Evolutionary conservation across 2,329 filamentous ascomycete species (phyloP).

Genomic region (Neonectria neomacrospora): DNA sequence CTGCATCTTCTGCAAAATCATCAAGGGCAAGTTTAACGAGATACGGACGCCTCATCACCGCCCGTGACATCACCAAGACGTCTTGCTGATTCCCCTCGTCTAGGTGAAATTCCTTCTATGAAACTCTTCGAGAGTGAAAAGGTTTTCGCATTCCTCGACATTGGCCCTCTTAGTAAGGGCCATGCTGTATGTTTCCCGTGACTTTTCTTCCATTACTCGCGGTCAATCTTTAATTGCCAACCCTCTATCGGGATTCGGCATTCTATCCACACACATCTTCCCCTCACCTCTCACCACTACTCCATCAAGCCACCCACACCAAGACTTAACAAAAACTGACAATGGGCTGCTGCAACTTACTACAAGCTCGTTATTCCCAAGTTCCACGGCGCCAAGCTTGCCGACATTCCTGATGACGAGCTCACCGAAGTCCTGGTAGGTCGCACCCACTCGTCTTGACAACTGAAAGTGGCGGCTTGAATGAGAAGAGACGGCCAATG

Average conservation of each 20-base stretch:
- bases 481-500: slow-evolving; percentile 13
- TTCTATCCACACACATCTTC: neutral
- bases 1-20: slow-evolving; percentile 98
- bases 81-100: slow-evolving; percentile 26
- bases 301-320: neutral
- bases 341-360: slow-evolving; percentile 1
- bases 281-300: slow-evolving; percentile 8
- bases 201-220: neutral
- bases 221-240: neutral
- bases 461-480: neutral
- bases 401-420: slow-evolving; percentile 91
- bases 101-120: slow-evolving; percentile 94
- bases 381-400: slow-evolving; percentile 89
- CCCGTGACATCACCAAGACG: neutral
- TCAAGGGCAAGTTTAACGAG: slow-evolving; percentile 73
- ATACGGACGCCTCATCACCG: slow-evolving; percentile 16
- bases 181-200: slow-evolving; percentile 77
- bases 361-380: slow-evolving; percentile 93
- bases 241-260: neutral
- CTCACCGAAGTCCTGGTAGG: slow-evolving; percentile 82
- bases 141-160: slow-evolving; percentile 95
- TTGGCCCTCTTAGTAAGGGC: slow-evolving; percentile 86
- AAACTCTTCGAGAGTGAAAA: slow-evolving; percentile 97
- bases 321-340: slow-evolving; percentile 14
- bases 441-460: neutral